Evolutionary conservation across 345 rosid species (phyloP), one percentile per base, ranked within the genome.

Genomic region (Pistacia vera): DNA sequence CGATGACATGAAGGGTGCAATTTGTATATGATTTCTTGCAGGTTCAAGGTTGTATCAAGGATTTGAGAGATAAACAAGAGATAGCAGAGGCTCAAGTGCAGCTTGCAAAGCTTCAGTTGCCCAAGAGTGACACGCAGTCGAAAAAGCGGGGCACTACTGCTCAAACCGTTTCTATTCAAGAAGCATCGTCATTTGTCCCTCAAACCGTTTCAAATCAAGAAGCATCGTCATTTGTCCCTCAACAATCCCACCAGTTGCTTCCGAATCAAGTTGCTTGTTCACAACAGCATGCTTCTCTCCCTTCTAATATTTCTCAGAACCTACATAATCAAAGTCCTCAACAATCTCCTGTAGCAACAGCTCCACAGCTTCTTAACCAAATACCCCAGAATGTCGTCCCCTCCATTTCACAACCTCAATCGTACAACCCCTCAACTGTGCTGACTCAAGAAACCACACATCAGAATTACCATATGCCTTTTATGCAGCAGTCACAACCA

Each of bases 61-160:
- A 90, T 79, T 46, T 90, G 76, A 85, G 79, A 71, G 93, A 90
- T 77, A 88, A 86, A 77, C 90, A 86, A 71, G 91, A 90, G 77
- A 90, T 90, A 79, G 84, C 89, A 36, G 85, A 77, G 71, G 82
- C 82, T 68, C 84, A 82, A 57, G 36, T 83, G 60, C 78, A 72
- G 58, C 78, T 88, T 52, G 72, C 84, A 62, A 83, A 80, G 80
- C 85, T 89, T 74, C 78, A 77, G 38, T 33, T 63, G 69, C 77
- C 56, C 51, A 81, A 81, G 80, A 68, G 30, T 44, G 78, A 75
- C 35, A 25, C 36, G 16, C 75, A 65, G 60, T 72, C 52, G n/a
- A 83, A 56, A 76, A 83, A 72, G 61, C 83, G 74, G 74, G 78
- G 66, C 63, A 80, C 65, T 36, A 8, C 82, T 68, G 69, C 58